Base-by-base conservation (phyloP, 345 rosid species). In the Moringa oleifera region DNA sequence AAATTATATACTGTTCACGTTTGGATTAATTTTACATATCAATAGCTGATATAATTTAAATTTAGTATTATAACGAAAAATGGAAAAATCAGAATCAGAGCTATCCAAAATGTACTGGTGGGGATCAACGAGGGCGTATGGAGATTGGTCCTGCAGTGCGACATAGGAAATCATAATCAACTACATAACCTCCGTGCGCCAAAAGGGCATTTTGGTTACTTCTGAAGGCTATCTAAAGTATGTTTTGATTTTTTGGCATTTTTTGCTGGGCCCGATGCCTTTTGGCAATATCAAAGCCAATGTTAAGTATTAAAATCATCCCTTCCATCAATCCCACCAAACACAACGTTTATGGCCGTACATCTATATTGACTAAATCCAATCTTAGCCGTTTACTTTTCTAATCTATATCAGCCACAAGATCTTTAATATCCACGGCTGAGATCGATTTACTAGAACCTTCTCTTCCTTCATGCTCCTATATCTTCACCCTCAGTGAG, bases 341-440 rank as follows among this genome's bases (percentile, higher is more conserved):
- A 79, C 74, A 67, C 54, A 3, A 1, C n/a, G 11, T 22, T 41
- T n/a, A 0, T 4, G 28, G 46, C 70, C 77, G 70, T 68, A 36
- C 63, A 65, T 76, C 53, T n/a, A 51, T 0, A 9, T 19, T 13
- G 7, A 17, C 31, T 16, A 46, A 41, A 18, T 19, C 13, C 1
- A 79, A 79, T 80, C 70, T 0, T 0, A 0, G 18, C 80, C 80
- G 78, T 79, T 23, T 21, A 62, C 51, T 9, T 23, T 0, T 9
- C 16, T 21, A 23, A 28, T n/a, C 4, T 37, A 53, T 68, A 0
- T 11, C 58, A 70, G 50, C 83, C 86, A 53, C 83, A 77, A 7
- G 83, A 87, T 80, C 25, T 16, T 37, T 22, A 33, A 28, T 15
- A 76, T 80, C 78, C 18, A 81, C 88, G 88, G 82, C 59, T 21